These are phyloP conservation scores for Mortierella sp. DNA, from an alignment of 371 early-diverging fungal species.

Conservation along the genomic window DNA sequence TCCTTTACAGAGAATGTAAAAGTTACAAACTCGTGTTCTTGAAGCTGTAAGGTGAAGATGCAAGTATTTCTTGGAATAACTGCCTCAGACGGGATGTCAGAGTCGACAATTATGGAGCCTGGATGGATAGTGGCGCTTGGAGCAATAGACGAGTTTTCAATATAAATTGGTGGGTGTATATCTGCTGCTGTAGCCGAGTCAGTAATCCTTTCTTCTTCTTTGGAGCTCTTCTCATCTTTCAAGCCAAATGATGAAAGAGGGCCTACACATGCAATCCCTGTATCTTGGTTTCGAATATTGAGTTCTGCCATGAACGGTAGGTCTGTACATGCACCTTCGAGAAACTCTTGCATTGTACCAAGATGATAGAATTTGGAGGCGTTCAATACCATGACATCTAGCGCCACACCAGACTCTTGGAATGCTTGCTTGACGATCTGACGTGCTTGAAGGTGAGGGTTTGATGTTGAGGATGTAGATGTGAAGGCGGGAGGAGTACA, in stretches of 20 bases:
- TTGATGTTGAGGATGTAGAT: not conserved
- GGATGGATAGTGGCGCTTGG: not conserved
- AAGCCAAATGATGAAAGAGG: not conserved
- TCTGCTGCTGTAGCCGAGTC: not conserved
- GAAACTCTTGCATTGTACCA: slow-evolving; percentile 57
- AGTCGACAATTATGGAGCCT: slow-evolving; percentile 31
- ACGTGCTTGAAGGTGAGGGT: slow-evolving; percentile 18
- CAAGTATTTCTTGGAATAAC: slow-evolving; percentile 25
- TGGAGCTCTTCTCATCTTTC: not conserved
- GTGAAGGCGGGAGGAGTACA: not conserved
- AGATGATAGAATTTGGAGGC: slow-evolving; percentile 59
- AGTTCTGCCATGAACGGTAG: slow-evolving; percentile 41
- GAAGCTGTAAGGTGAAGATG: slow-evolving; percentile 43
- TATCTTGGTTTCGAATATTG: slow-evolving; percentile 14
- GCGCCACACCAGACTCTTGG: slow-evolving; percentile 13
- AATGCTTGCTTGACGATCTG: slow-evolving; percentile 18
- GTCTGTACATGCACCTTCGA: slow-evolving; percentile 35
- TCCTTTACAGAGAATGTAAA: slow-evolving; percentile 55
- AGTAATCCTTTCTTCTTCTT: not conserved
- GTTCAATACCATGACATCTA: slow-evolving; percentile 56
- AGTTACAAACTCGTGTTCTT: slow-evolving; percentile 39
- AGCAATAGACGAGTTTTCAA: slow-evolving; percentile 27
- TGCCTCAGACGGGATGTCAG: slow-evolving; percentile 6
- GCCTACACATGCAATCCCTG: slow-evolving; percentile 16
- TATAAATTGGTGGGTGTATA: slow-evolving; percentile 17